Percentiles rank a stretch among this genome's conserved stretches.
Conservation (phyloP, 176 grass and related monocot genomes). For the Otatea glauca region DNA sequence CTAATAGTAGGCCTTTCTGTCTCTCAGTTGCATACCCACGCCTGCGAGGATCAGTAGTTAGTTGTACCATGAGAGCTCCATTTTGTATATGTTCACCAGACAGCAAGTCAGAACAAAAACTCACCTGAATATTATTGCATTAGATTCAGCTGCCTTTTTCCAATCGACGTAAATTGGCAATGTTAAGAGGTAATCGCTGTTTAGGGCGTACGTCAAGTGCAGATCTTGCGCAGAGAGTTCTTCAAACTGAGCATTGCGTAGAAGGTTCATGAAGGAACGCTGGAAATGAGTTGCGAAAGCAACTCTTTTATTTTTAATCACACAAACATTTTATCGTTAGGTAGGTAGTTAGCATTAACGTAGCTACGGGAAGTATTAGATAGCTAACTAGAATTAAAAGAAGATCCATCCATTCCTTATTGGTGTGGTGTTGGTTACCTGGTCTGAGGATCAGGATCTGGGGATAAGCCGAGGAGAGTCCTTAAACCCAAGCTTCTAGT, state of each 20-base stretch:
- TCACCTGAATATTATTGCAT: slow-evolving; percentile 92
- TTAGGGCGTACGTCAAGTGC: slow-evolving; percentile 67
- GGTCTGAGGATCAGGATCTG: slow-evolving; percentile 35
- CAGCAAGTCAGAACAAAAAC: neutral
- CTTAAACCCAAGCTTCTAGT: slow-evolving; percentile 60
- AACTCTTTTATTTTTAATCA: slow-evolving; percentile 32
- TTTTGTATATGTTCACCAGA: neutral
- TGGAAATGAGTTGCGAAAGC: slow-evolving; percentile 77
- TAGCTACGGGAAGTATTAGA: neutral
- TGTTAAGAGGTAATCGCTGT: slow-evolving; percentile 86
- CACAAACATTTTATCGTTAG: neutral
- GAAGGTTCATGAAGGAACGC: slow-evolving; percentile 90
- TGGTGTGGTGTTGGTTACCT: neutral
- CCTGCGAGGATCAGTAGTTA: slow-evolving; percentile 43
- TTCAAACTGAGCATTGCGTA: slow-evolving; percentile 85
- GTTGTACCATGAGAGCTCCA: neutral
- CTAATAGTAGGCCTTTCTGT: slow-evolving; percentile 73
- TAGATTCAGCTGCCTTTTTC: slow-evolving; percentile 82
- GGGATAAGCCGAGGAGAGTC: slow-evolving; percentile 67
- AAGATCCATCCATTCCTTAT: neutral
- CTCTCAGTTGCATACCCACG: slow-evolving; percentile 92
- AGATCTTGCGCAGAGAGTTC: slow-evolving; percentile 80
- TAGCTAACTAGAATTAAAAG: neutral
- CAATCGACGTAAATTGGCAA: slow-evolving; percentile 87
- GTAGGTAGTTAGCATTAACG: neutral